phyloP scores from a whole-genome alignment of 192 early-diverging fungal genomes.

The Glomus cerebriforme region DNA sequence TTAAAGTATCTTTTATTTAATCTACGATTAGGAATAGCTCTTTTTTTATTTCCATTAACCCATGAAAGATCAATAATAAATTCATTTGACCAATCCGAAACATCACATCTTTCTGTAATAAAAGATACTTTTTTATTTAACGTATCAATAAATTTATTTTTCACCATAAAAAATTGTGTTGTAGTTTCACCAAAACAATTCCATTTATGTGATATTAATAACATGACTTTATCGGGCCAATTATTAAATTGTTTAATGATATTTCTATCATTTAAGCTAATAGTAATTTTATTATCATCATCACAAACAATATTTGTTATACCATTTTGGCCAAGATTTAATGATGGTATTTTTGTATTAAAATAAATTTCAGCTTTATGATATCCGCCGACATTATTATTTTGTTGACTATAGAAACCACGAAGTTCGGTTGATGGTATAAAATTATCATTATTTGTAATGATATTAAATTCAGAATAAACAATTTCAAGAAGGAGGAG shows the following conservation, averaged over 20 bases:
- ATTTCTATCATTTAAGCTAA: neutral
- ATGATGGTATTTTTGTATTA: constrained; percentile 10
- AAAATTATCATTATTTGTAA: neutral
- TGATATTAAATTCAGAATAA: neutral
- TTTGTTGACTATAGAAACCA: neutral
- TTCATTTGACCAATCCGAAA: neutral
- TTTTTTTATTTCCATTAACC: neutral
- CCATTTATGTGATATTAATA: constrained; percentile 10
- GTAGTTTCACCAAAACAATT: constrained; percentile 19
- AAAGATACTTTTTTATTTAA: neutral
- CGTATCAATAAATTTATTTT: neutral
- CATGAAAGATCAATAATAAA: constrained; percentile 8
- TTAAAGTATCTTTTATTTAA: neutral
- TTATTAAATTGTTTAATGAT: neutral
- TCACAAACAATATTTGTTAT: constrained; percentile 1
- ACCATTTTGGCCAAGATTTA: constrained; percentile 9
- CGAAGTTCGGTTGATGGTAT: neutral
- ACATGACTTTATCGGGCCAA: constrained; percentile 19
- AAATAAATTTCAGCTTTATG: constrained; percentile 10
- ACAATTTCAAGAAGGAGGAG: neutral
- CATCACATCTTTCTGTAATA: constrained; percentile 3
- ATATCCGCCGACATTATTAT: neutral
- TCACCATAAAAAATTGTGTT: constrained; percentile 4
- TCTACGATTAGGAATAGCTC: no score
- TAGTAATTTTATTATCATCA: constrained; percentile 1